Evolutionary conservation across 495 filamentous ascomycete genomes (phyloP).

Genomic region (Pseudomonodictys pantanalensis): DNA sequence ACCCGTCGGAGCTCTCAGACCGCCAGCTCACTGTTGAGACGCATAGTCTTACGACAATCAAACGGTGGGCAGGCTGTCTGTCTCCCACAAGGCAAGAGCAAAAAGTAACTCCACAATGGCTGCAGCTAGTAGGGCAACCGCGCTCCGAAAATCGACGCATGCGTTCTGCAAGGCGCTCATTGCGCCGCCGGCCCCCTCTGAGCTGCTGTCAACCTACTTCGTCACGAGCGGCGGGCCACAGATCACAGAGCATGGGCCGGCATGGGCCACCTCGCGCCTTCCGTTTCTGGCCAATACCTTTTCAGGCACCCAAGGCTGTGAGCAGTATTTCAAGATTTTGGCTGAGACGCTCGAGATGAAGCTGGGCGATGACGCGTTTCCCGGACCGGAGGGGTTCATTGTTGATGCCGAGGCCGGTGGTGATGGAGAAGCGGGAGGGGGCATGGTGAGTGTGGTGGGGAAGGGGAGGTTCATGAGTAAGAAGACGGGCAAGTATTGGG

Average conservation of each 20-base stretch:
- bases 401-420: constrained; percentile 21
- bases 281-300: constrained; percentile 43
- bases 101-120: too few species aligned
- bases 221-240: constrained; percentile 18
- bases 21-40: too few species aligned
- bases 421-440: too few species aligned
- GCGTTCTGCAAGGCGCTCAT: constrained; percentile 18
- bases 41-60: too few species aligned
- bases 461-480: constrained; percentile 37
- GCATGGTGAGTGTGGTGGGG: constrained; percentile 39
- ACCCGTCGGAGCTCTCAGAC: too few species aligned
- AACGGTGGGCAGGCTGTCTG: too few species aligned
- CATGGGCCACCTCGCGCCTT: constrained; percentile 38
- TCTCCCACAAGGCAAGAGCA: too few species aligned
- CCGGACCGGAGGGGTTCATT: constrained; percentile 35
- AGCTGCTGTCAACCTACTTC: constrained; percentile 12
- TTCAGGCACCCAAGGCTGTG: constrained; percentile 34
- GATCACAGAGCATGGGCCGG: constrained; percentile 44
- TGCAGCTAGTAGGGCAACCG: too few species aligned
- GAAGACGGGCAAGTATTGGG: constrained; percentile 42
- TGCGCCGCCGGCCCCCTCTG: constrained; percentile 7
- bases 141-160: constrained; percentile 3
- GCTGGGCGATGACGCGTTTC: constrained; percentile 35
- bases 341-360: constrained; percentile 37
- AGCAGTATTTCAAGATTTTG: constrained; percentile 40